These are phyloP conservation scores for Salix udensis DNA, from an alignment of 345 rosid species.

Conservation along the genomic window DNA sequence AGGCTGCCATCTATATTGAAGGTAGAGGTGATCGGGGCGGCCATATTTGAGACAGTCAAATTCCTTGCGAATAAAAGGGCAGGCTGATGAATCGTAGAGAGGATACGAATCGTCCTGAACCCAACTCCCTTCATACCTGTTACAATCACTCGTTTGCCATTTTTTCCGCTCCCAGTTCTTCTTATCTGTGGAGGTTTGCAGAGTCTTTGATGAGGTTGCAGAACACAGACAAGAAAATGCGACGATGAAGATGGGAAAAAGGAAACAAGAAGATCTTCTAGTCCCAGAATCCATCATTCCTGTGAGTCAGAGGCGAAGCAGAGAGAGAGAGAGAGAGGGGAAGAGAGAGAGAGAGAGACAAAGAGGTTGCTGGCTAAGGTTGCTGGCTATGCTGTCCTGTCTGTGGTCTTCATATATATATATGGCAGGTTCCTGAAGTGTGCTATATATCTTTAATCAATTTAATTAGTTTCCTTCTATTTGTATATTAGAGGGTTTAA, in stretches of 20 bases:
- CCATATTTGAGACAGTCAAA: conserved; percentile 77
- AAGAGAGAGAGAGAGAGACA: no score
- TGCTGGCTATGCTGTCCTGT: not conserved
- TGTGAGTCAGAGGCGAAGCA: not conserved
- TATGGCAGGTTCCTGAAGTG: not conserved
- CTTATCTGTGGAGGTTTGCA: not conserved
- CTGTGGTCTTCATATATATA: not conserved
- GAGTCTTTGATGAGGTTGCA: conserved; percentile 1
- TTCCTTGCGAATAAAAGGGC: conserved; percentile 74
- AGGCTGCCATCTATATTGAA: conserved; percentile 79
- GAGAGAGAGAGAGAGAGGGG: not conserved
- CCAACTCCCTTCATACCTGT: conserved; percentile 74
- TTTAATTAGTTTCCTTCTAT: no score
- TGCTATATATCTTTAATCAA: no score
- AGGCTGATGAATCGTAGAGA: conserved; percentile 56
- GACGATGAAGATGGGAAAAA: not conserved
- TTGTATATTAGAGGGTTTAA: no score
- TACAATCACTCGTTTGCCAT: conserved; percentile 18
- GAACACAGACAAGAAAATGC: conserved; percentile 2
- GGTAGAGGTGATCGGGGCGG: conserved; percentile 66
- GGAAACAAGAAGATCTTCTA: not conserved
- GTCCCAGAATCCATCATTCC: conserved; percentile 14
- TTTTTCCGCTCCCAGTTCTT: not conserved
- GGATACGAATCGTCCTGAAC: conserved; percentile 61
- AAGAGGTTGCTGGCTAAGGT: no score